These are phyloP conservation scores for Metschnikowia chrysomelidarum DNA, from an alignment of 805 yeast genomes.

Conservation along the genomic window DNA sequence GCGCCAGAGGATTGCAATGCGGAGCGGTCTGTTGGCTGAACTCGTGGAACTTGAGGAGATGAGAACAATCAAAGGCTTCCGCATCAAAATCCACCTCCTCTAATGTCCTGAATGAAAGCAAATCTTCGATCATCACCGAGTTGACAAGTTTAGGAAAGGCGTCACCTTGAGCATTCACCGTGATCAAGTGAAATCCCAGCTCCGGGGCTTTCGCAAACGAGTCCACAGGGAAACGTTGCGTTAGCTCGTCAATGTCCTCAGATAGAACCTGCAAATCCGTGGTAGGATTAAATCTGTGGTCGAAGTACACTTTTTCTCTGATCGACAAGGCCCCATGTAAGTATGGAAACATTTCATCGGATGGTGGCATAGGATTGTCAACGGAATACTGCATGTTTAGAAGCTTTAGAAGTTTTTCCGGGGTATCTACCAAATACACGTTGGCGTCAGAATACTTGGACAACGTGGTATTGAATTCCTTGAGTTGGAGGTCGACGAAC, in stretches of 20 bases:
- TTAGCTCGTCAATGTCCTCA: constrained; percentile 3
- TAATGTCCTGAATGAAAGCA: constrained; percentile 11
- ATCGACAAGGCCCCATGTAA: constrained; percentile 31
- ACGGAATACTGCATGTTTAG: constrained; percentile 19
- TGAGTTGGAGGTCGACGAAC: not conserved
- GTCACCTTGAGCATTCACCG: constrained; percentile 15
- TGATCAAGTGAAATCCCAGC: constrained; percentile 16
- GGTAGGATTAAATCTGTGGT: constrained; percentile 17
- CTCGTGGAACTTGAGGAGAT: constrained; percentile 7
- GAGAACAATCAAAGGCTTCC: constrained; percentile 5
- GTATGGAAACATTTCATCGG: constrained; percentile 30
- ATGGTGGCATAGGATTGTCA: constrained; percentile 15
- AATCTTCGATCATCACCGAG: constrained; percentile 20
- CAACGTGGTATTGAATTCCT: constrained; percentile 9
- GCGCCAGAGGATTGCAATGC: constrained; percentile 10
- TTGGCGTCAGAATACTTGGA: constrained; percentile 2
- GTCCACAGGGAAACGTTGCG: constrained; percentile 6
- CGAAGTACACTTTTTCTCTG: constrained; percentile 29
- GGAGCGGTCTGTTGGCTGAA: constrained; percentile 3
- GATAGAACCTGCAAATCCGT: constrained; percentile 11
- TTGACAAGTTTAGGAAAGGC: constrained; percentile 17
- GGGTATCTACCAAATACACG: constrained; percentile 5
- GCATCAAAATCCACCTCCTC: constrained; percentile 2
- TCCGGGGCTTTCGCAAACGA: constrained; percentile 9
- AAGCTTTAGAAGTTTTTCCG: constrained; percentile 17